Percentiles rank a stretch among this genome's conserved stretches.
Conservation (phyloP, 2,329 filamentous ascomycete species). For the Microcera coccophila region DNA sequence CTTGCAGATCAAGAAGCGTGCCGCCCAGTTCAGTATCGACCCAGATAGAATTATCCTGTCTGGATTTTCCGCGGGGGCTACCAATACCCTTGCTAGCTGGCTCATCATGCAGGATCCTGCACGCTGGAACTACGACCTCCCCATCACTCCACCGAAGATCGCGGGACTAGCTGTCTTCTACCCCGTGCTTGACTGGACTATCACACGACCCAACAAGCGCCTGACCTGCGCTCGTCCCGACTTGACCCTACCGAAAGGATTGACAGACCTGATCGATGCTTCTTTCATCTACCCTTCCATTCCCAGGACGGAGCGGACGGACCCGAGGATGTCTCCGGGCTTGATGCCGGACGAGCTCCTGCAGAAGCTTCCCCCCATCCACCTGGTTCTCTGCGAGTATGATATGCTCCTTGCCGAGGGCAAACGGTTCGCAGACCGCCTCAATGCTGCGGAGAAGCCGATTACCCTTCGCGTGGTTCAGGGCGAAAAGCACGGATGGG, state of each 20-base stretch:
- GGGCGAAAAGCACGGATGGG: constrained; percentile 47
- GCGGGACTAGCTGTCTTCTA: constrained; percentile 57
- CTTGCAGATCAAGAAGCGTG: constrained; percentile 55
- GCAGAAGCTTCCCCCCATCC: constrained; percentile 48
- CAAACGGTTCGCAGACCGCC: constrained; percentile 56
- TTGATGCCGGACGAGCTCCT: constrained; percentile 53
- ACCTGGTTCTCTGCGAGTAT: constrained; percentile 60
- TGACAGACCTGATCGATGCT: constrained; percentile 62
- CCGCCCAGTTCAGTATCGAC: constrained; percentile 56
- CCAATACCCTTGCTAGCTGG: constrained; percentile 49
- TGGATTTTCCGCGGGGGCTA: constrained; percentile 62
- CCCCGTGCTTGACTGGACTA: constrained; percentile 59
- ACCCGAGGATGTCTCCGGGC: constrained; percentile 56
- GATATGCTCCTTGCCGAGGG: constrained; percentile 62
- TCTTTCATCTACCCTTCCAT: constrained; percentile 56
- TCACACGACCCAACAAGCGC: constrained; percentile 53
- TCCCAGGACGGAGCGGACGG: constrained; percentile 41
- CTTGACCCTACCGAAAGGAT: constrained; percentile 51
- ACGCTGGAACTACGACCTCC: constrained; percentile 36
- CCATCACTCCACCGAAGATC: constrained; percentile 43
- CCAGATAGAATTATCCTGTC: constrained; percentile 53
- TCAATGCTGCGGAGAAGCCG: constrained; percentile 37
- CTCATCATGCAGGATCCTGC: constrained; percentile 43
- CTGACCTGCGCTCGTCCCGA: constrained; percentile 52
- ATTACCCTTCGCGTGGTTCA: constrained; percentile 42